Evolutionary conservation across 2,329 filamentous ascomycete species (phyloP), one percentile per base, ranked within the genome.

Genomic region (Tolypocladium cylindrosporum): DNA sequence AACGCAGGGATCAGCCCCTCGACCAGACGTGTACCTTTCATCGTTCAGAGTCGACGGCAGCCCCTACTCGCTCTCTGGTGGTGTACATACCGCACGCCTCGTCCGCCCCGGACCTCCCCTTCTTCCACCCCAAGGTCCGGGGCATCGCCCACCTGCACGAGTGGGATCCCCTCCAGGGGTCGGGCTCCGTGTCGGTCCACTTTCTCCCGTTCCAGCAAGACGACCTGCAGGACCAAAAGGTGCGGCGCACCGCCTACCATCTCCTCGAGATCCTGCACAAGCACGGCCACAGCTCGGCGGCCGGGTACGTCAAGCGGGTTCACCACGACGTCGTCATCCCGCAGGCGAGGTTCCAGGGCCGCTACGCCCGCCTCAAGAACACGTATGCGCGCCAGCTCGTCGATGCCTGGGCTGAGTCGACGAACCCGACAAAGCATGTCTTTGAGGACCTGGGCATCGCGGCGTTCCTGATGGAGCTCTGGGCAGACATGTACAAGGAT

Each of bases 391-490:
- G 83, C 24, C 67, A 73, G 1, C 75, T 99, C 14, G 87, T 91
- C 16, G 72, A 82, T n/a, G 75, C 73, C 1, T 99, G 93, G 94
- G 86, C 85, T 16, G 94, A 97, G 74, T 81, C 82, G 55, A 97
- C 92, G 0, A 91, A 96, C 68, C 90, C 92, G 0, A 78, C 78
- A 19, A 99, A 97, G 71, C 92, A 97, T 68, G 91, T 97, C 3
- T 97, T 97, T 71, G 94, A 99, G 69, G 93, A 97, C 68, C 75
- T 99, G 24, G 83, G 85, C 4, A 97, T 99, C 61, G 89, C 93
- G 0, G 89, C 93, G 0, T 99, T 97, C 66, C 76, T 97, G 55
- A 90, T 97, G 34, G 92, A 97, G 75, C 75, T 97, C 2, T 99
- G 94, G 94, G 74, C 77, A 14, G 84, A 88, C 59, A 93, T 96